A percentile compares a stretch with the other conserved stretches of the same genome.
Conservation (phyloP, 202 grass and related monocot species). For the Eragrostis tef region DNA sequence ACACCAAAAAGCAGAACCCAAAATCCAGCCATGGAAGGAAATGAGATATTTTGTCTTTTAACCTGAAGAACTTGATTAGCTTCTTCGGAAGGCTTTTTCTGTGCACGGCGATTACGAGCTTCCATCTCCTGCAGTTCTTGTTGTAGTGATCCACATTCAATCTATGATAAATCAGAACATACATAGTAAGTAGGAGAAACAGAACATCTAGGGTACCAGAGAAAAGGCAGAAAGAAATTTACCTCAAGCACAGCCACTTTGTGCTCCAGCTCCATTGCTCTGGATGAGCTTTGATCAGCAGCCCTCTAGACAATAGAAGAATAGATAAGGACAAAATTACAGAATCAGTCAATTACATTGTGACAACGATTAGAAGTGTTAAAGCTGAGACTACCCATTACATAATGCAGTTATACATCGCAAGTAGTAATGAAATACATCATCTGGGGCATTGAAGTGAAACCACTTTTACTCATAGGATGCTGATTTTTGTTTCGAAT, state of each 20-base stretch:
- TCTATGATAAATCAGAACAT: conserved; percentile 58
- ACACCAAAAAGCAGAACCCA: too few species aligned
- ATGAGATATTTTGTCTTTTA: conserved; percentile 45
- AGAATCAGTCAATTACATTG: conserved; percentile 15
- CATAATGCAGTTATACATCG: conserved; percentile 1
- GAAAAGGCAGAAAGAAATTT: conserved; percentile 21
- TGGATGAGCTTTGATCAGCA: conserved; percentile 95
- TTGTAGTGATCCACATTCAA: conserved; percentile 81
- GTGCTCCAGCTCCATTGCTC: conserved; percentile 86
- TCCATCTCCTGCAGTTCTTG: conserved; percentile 97
- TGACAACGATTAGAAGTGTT: background rate
- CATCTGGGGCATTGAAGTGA: conserved; percentile 2
- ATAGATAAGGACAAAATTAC: conserved; percentile 35
- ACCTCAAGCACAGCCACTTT: conserved; percentile 98
- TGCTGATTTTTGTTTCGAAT: background rate
- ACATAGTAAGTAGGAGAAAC: conserved; percentile 40
- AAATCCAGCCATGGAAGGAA: conserved; percentile 23
- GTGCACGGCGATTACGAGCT: conserved; percentile 77
- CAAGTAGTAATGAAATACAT: background rate
- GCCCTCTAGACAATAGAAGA: conserved; percentile 64
- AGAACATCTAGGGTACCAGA: conserved; percentile 10
- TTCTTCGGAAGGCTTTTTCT: conserved; percentile 98
- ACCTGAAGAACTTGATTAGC: conserved; percentile 93
- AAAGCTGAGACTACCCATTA: conserved; percentile 1
- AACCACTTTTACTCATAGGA: background rate